Conservation (phyloP, 768 basidiomycete genomes). For the Astraeus odoratus region DNA sequence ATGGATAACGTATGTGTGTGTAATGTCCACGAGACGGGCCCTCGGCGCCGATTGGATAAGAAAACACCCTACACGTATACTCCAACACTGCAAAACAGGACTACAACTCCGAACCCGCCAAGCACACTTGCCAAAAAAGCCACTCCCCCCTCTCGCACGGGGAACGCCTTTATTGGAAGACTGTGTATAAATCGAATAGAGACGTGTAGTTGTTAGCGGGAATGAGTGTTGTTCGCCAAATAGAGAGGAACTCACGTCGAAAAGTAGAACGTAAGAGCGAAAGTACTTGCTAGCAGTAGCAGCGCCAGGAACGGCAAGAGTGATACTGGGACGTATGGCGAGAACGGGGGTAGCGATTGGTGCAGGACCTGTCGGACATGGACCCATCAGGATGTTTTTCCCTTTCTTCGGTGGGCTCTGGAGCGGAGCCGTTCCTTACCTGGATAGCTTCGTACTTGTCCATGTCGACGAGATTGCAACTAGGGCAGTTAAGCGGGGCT, state of each 20-base stretch:
- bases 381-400: slow-evolving; percentile 1
- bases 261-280: slow-evolving; percentile 86
- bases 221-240: background rate
- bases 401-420: background rate
- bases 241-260: slow-evolving; percentile 54
- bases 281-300: slow-evolving; percentile 64
- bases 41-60: slow-evolving; percentile 83
- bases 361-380: slow-evolving; percentile 47
- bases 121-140: slow-evolving; percentile 69
- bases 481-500: too few species aligned
- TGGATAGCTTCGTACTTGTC: slow-evolving; percentile 48
- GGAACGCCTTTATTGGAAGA: slow-evolving; percentile 66
- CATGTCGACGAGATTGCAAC: too few species aligned
- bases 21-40: slow-evolving; percentile 71
- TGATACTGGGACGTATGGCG: slow-evolving; percentile 58
- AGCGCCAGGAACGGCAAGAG: slow-evolving; percentile 73
- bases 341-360: slow-evolving; percentile 59
- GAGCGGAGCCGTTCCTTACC: slow-evolving; percentile 29
- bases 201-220: too few species aligned
- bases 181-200: slow-evolving; percentile 37
- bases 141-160: slow-evolving; percentile 60
- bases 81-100: slow-evolving; percentile 80
- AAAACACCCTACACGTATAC: slow-evolving; percentile 85
- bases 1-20: slow-evolving; percentile 44
- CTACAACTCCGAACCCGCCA: slow-evolving; percentile 84